Evolutionary conservation across 192 early-diverging fungal genomes (phyloP).

Genomic region (Coemansia sp.): DNA sequence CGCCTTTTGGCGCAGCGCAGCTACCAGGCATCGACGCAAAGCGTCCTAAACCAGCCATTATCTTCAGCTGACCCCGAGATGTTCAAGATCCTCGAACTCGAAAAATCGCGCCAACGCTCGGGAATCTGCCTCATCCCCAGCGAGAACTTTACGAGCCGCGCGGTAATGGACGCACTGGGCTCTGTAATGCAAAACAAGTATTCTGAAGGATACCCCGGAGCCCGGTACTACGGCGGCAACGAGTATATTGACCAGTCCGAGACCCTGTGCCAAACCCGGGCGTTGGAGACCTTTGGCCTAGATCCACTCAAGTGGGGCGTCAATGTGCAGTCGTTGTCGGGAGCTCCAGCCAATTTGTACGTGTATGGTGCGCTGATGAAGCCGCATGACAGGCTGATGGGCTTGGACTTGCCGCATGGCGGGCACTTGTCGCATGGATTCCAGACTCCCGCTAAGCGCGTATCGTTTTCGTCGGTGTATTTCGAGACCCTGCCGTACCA

Average conservation of each 20-base stretch:
- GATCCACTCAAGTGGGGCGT: constrained; percentile 90
- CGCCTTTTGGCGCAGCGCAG: constrained; percentile 6
- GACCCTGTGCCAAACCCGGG: constrained; percentile 89
- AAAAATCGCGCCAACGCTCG: constrained; percentile 93
- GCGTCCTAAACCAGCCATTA: constrained; percentile 75
- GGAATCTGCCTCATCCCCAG: constrained; percentile 94
- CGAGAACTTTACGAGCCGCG: constrained; percentile 97
- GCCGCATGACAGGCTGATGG: constrained; percentile 98
- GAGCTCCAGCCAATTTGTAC: constrained; percentile 96
- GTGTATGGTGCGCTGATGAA: constrained; percentile 94
- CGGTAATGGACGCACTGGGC: constrained; percentile 95
- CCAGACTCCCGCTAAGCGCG: constrained; percentile 95
- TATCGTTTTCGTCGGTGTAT: constrained; percentile 91
- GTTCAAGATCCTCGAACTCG: constrained; percentile 90
- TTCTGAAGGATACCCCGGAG: constrained; percentile 96
- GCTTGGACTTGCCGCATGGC: constrained; percentile 95
- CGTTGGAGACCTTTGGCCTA: constrained; percentile 90
- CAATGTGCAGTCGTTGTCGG: constrained; percentile 95
- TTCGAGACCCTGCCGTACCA: constrained; percentile 98
- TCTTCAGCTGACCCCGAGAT: constrained; percentile 84
- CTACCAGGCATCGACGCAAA: constrained; percentile 23
- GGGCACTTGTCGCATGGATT: constrained; percentile 99
- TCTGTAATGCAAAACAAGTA: constrained; percentile 99
- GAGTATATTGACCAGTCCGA: constrained; percentile 97
- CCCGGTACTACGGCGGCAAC: constrained; percentile 99